These are phyloP conservation scores for Tephrocybe sp. DNA, from an alignment of 768 basidiomycete genomes.

Conservation along the genomic window DNA sequence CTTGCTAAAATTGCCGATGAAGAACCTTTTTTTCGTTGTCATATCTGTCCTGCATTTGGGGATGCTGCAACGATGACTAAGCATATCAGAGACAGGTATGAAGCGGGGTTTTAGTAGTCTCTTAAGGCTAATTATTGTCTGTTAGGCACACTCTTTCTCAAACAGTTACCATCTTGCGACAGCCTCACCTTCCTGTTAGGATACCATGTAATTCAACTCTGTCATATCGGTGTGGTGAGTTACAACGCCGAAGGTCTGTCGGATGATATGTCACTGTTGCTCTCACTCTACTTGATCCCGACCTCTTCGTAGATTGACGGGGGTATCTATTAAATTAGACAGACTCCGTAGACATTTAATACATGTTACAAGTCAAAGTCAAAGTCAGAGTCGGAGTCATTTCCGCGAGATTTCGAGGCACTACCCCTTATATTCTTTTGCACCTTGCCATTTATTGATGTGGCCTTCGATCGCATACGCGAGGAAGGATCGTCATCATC, in stretches of 20 bases:
- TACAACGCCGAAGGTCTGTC: no score
- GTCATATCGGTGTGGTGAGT: background rate
- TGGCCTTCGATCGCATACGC: slow-evolving; percentile 53
- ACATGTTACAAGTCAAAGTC: slow-evolving; percentile 61
- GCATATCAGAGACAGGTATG: slow-evolving; percentile 16
- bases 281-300: background rate
- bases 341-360: background rate
- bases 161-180: slow-evolving; percentile 13
- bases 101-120: background rate
- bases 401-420: slow-evolving; percentile 25
- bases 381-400: slow-evolving; percentile 75
- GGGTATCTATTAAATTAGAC: slow-evolving; percentile 1
- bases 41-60: slow-evolving; percentile 16
- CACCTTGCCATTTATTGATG: slow-evolving; percentile 48
- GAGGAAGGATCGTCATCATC: slow-evolving; percentile 50
- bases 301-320: background rate
- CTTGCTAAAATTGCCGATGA: slow-evolving; percentile 11
- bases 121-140: background rate
- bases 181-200: slow-evolving; percentile 16
- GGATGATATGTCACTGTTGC: no score
- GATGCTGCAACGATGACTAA: slow-evolving; percentile 11
- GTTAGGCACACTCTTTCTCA: slow-evolving; percentile 14
- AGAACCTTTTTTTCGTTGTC: slow-evolving; percentile 16
- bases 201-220: background rate
- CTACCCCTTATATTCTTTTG: slow-evolving; percentile 53